Conservation (phyloP, 164 flowering plant genomes). For the Chimonanthus salicifolius region DNA sequence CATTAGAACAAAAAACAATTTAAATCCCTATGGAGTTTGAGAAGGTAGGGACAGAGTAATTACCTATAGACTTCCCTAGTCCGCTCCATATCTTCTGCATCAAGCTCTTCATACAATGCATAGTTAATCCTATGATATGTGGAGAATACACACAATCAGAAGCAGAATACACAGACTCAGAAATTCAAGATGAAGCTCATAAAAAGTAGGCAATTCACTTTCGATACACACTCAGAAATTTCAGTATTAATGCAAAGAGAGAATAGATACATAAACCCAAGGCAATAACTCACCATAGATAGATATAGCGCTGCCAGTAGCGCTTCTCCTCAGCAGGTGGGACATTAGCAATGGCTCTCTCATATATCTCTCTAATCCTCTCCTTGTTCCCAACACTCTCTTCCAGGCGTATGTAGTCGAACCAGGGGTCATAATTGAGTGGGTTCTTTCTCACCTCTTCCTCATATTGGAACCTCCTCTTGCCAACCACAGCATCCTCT, state of each 20-base stretch:
- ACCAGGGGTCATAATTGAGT: conserved; percentile 80
- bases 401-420: conserved; percentile 82
- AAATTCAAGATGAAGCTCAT: too few species aligned
- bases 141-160: background rate
- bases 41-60: conserved; percentile 17
- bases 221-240: too few species aligned
- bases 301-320: conserved; percentile 93
- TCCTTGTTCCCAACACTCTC: conserved; percentile 65
- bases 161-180: too few species aligned
- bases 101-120: conserved; percentile 89
- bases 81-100: conserved; percentile 68
- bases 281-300: conserved; percentile 56
- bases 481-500: conserved; percentile 84
- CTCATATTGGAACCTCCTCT: conserved; percentile 92
- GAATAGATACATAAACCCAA: background rate
- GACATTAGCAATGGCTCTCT: conserved; percentile 90
- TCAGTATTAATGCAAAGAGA: background rate
- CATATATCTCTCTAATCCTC: conserved; percentile 78
- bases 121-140: conserved; percentile 65
- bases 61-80: conserved; percentile 81
- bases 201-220: background rate
- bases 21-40: background rate
- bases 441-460: conserved; percentile 89
- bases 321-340: conserved; percentile 96
- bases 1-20: background rate